Base-by-base conservation (phyloP, 2,329 filamentous ascomycete genomes). In the Aspergillus brunneoviolaceus region DNA sequence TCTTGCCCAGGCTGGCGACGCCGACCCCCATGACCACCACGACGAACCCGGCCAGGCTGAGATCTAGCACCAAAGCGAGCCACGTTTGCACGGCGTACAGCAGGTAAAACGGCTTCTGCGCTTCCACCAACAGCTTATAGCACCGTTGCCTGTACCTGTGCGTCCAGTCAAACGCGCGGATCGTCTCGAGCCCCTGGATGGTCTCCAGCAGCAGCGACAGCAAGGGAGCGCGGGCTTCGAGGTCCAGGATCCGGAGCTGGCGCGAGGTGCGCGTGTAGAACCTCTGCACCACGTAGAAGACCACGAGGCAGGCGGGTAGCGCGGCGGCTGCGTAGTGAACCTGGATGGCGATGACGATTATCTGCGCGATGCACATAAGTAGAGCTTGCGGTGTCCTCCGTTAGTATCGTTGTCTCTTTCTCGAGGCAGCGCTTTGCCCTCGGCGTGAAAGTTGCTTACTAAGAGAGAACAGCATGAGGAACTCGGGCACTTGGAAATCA, bases 71-170 rank as follows among this genome's bases (percentile, higher is more conserved):
- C 0, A 54, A 5, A 7, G 27, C 45, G 4, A 54, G 51, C 51
- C 35, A 54, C 21, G 23, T n/a, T 1, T 47, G 51, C 4, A 54
- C n/a, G 14, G 33, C 42, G 19, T 42, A 25, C 1, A 54, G 16
- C 12, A 54, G 51, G 4, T 54, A 54, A 19, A 45, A 54, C 29
- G 51, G 51, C 21, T 54, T 54, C 2, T 54, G 51, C 4, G 51
- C 42, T 12, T 19, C 16, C 16, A 42, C 35, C 9, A 54, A 9
- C 21, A 39, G 33, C 11, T 29, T 10, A 2, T 27, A 27, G 23
- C 27, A 42, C 4, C 21, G 23, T 6, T 33, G 2, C 4, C 23
- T 21, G 23, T 42, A 54, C 29, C 29, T 47, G 4, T 45, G n/a
- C 4, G 42, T 16, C 51, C 51, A 54, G 23, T 25, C 35, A 25